Percentiles rank a stretch among this genome's conserved stretches.
These are phyloP conservation scores for Spathaspora passalidarum DNA, from an alignment of 805 yeast species.

Conservation along the genomic window DNA sequence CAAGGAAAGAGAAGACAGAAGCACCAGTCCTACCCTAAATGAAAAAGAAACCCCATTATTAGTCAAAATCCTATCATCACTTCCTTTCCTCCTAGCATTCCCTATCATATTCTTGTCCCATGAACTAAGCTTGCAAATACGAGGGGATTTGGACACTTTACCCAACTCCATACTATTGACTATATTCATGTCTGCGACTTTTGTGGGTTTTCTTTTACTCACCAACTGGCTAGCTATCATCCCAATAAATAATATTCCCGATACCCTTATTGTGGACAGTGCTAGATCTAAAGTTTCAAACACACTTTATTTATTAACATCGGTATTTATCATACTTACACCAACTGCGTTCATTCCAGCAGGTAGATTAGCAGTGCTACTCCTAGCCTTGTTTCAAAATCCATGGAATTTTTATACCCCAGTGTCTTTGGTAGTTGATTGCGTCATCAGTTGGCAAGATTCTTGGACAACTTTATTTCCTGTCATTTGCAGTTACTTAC, in stretches of 20 bases:
- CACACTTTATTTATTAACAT: slow-evolving; percentile 1
- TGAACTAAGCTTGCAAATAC: slow-evolving; percentile 9
- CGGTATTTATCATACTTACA: slow-evolving; percentile 14
- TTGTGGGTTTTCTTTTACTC: not conserved
- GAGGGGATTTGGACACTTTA: slow-evolving; percentile 11
- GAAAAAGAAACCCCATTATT: not conserved
- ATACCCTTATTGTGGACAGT: not conserved
- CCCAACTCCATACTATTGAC: slow-evolving; percentile 10
- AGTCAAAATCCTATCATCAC: slow-evolving; percentile 18
- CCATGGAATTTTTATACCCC: slow-evolving; percentile 29
- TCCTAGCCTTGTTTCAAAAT: slow-evolving; percentile 28
- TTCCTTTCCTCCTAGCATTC: slow-evolving; percentile 32
- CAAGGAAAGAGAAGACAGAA: not conserved
- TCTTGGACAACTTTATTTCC: slow-evolving; percentile 2
- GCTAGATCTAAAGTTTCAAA: not conserved
- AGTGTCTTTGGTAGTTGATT: slow-evolving; percentile 24
- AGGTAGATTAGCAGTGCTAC: slow-evolving; percentile 22
- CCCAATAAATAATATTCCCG: not conserved
- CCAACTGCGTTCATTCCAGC: slow-evolving; percentile 22
- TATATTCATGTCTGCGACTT: slow-evolving; percentile 4
- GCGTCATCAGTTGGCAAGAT: slow-evolving; percentile 12
- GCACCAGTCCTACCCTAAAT: not conserved
- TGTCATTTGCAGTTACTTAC: slow-evolving; percentile 14
- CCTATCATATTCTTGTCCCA: slow-evolving; percentile 28
- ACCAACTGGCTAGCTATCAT: not conserved